Conservation (phyloP, 2,329 filamentous ascomycete species). For the Neopestalotiopsis sp. region DNA sequence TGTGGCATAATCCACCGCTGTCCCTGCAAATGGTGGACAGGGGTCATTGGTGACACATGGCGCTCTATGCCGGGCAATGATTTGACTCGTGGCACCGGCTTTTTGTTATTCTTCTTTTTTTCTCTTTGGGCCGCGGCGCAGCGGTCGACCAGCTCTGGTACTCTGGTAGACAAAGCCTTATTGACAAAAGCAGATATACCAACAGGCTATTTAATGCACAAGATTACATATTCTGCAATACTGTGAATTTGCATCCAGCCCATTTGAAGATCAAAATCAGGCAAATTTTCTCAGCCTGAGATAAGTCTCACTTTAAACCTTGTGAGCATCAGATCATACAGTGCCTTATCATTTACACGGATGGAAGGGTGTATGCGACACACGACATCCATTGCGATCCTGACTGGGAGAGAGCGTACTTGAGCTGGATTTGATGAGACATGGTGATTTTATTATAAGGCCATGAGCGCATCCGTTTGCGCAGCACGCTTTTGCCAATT, state of each 20-base stretch:
- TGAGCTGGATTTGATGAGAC: conserved; percentile 9
- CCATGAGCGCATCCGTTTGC: not conserved
- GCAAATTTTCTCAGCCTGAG: not conserved
- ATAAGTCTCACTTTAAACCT: conserved; percentile 7
- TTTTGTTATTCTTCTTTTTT: not conserved
- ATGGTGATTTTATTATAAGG: not conserved
- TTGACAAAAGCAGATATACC: not conserved
- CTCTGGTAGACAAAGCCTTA: not conserved
- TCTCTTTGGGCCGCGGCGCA: not conserved
- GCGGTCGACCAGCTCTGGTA: not conserved
- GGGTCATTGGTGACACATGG: conserved; percentile 9
- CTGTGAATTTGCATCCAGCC: not conserved
- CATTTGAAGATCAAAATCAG: not conserved
- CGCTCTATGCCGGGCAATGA: conserved; percentile 5
- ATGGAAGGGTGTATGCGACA: not conserved
- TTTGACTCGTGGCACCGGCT: not conserved
- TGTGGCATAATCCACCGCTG: conserved; percentile 8
- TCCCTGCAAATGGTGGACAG: not conserved
- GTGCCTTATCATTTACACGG: conserved; percentile 6
- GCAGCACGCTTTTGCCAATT: not conserved
- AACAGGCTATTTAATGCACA: not conserved
- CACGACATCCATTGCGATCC: not conserved
- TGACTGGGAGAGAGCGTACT: not conserved
- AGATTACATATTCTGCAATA: not conserved
- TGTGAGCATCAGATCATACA: conserved; percentile 11